Evolutionary conservation across 345 rosid genomes (phyloP).

Genomic region (Moricandia moricandioides): DNA sequence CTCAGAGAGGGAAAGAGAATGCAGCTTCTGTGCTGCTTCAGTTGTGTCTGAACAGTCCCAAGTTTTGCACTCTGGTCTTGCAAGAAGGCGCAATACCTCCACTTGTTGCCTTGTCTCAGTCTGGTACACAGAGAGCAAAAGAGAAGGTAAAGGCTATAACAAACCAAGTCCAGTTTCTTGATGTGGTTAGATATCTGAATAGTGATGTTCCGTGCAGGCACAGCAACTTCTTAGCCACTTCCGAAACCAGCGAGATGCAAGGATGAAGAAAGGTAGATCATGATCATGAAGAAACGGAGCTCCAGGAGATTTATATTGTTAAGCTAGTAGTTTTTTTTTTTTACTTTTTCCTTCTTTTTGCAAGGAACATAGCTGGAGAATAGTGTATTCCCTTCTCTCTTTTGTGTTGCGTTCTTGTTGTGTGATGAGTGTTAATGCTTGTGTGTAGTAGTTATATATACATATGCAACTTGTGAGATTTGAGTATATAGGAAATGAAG

Average conservation of each 20-base stretch:
- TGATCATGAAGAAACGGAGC: slow-evolving; percentile 35
- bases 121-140: slow-evolving; percentile 92
- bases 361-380: slow-evolving; percentile 23
- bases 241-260: slow-evolving; percentile 76
- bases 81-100: slow-evolving; percentile 99
- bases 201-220: slow-evolving; percentile 54
- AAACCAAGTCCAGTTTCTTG: not conserved
- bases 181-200: slow-evolving; percentile 16
- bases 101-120: slow-evolving; percentile 86
- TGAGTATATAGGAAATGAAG: not conserved
- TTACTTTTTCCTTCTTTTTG: no score
- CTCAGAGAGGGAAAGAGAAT: slow-evolving; percentile 90
- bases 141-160: slow-evolving; percentile 69
- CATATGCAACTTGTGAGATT: not conserved
- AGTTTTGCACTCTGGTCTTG: slow-evolving; percentile 80
- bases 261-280: slow-evolving; percentile 55
- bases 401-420: not conserved
- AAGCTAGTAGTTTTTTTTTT: not conserved
- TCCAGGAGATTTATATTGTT: slow-evolving; percentile 21
- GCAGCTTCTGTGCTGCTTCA: slow-evolving; percentile 82
- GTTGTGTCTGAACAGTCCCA: slow-evolving; percentile 71
- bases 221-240: slow-evolving; percentile 94
- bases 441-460: not conserved
- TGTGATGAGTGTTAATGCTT: slow-evolving; percentile 21
- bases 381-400: slow-evolving; percentile 5